phyloP scores from a whole-genome alignment of 2,329 filamentous ascomycete species.

The Verticillium nonalfalfae region DNA sequence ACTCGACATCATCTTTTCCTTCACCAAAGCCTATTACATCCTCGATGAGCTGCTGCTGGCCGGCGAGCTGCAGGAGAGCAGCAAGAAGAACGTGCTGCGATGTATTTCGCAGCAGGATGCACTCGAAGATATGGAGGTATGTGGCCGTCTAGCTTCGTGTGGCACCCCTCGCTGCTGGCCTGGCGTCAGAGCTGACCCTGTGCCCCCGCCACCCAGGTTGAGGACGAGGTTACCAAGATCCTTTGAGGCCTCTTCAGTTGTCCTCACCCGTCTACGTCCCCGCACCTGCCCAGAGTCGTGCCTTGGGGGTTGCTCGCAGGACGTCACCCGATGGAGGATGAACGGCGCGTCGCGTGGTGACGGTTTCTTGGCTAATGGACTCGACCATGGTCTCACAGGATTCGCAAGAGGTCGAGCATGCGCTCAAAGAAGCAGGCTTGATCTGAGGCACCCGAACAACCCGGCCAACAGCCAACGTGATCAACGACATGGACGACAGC shows the following conservation, averaged over 20 bases:
- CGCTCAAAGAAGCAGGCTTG: conserved; percentile 32
- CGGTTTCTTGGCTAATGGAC: conserved; percentile 15
- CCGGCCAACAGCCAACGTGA: neutral
- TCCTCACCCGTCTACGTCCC: neutral
- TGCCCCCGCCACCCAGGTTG: conserved; percentile 56
- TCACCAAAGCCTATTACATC: conserved; percentile 99
- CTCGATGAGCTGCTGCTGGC: conserved; percentile 92
- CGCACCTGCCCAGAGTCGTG: neutral
- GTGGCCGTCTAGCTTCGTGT: neutral
- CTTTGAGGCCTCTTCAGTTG: conserved; percentile 50
- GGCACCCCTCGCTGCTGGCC: neutral
- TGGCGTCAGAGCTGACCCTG: conserved; percentile 36
- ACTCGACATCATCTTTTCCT: conserved; percentile 99
- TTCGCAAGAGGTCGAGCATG: conserved; percentile 25
- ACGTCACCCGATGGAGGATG: neutral
- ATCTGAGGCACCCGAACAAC: conserved; percentile 21
- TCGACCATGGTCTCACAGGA: conserved; percentile 18
- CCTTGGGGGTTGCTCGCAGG: neutral
- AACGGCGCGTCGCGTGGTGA: conserved; percentile 4
- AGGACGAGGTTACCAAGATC: conserved; percentile 86
- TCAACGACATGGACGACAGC: neutral
- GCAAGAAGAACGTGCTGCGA: conserved; percentile 96
- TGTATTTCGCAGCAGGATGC: conserved; percentile 98
- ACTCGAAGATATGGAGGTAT: conserved; percentile 98
- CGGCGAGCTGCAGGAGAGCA: conserved; percentile 96